A percentile compares a stretch with the other conserved stretches of the same genome.
These are phyloP conservation scores for Gentiana dahurica DNA, from an alignment of 257 asterid species.

Conservation along the genomic window DNA sequence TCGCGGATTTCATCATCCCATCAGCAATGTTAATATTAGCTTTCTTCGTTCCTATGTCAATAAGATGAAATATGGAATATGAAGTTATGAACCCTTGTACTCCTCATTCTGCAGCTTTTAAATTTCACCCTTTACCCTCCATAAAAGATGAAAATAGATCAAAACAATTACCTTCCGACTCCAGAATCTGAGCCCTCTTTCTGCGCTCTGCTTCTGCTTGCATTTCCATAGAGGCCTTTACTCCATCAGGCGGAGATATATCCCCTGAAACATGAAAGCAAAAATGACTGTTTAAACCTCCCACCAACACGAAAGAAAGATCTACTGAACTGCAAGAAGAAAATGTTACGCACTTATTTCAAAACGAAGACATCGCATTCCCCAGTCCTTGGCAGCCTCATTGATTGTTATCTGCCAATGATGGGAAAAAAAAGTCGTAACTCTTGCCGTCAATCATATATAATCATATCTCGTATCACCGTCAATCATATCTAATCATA, in stretches of 20 bases:
- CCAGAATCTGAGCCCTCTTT: conserved; percentile 80
- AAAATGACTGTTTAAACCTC: background rate
- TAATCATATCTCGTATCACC: no score
- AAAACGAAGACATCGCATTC: conserved; percentile 80
- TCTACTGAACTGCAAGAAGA: no score
- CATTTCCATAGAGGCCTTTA: conserved; percentile 93
- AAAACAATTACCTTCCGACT: conserved; percentile 66
- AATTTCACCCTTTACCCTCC: background rate
- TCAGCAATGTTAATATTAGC: conserved; percentile 73
- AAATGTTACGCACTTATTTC: conserved; percentile 64
- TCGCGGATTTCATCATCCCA: conserved; percentile 54
- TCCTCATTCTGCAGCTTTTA: no score
- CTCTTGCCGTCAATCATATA: conserved; percentile 4
- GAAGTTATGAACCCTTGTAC: no score
- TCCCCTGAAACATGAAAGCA: conserved; percentile 42
- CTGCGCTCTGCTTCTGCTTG: conserved; percentile 98
- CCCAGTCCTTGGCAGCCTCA: conserved; percentile 87
- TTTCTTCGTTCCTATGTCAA: conserved; percentile 70
- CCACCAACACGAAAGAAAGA: no score
- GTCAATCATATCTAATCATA: no score
- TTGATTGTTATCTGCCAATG: conserved; percentile 54
- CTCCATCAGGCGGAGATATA: conserved; percentile 82
- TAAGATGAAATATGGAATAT: no score
- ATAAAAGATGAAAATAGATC: background rate
- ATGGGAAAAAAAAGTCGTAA: conserved; percentile 5